Percentiles rank a stretch among this genome's conserved stretches.
phyloP scores from a whole-genome alignment of 495 filamentous ascomycete species.

The Penicillium soppii region DNA sequence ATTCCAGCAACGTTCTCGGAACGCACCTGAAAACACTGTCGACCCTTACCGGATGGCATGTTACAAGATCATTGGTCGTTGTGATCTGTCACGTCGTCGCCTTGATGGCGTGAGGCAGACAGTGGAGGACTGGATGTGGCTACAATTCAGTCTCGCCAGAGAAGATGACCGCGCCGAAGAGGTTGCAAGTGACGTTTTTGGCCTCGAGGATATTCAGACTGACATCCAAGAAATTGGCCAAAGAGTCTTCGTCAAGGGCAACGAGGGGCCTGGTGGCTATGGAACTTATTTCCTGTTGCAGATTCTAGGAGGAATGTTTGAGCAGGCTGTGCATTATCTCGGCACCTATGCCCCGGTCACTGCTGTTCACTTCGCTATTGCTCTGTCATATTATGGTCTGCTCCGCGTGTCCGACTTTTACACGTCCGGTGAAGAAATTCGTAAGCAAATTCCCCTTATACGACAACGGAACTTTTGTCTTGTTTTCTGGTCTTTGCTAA shows the following conservation, averaged over 20 bases:
- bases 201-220: conserved; percentile 80
- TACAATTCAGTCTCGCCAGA: conserved; percentile 88
- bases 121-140: conserved; percentile 95
- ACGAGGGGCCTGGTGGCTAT: conserved; percentile 70
- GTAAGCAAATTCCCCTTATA: conserved; percentile 47
- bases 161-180: conserved; percentile 83
- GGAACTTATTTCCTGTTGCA: conserved; percentile 92
- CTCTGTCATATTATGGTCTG: conserved; percentile 86
- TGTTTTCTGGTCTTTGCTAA: conserved; percentile 30
- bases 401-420: conserved; percentile 77
- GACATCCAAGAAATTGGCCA: conserved; percentile 84
- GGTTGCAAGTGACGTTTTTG: conserved; percentile 83
- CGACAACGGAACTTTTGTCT: background rate
- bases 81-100: conserved; percentile 76
- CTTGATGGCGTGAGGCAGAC: conserved; percentile 77
- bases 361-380: conserved; percentile 92
- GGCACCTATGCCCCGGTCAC: conserved; percentile 86
- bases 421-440: conserved; percentile 66
- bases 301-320: conserved; percentile 89
- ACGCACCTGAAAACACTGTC: conserved; percentile 80
- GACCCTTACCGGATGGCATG: conserved; percentile 97
- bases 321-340: conserved; percentile 87
- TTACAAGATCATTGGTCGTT: conserved; percentile 95
- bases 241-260: conserved; percentile 75
- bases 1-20: conserved; percentile 78